Percentiles rank a stretch among this genome's conserved stretches.
Evolutionary conservation across 345 rosid species (phyloP).

Genomic region (Gossypium rotundifolium): DNA sequence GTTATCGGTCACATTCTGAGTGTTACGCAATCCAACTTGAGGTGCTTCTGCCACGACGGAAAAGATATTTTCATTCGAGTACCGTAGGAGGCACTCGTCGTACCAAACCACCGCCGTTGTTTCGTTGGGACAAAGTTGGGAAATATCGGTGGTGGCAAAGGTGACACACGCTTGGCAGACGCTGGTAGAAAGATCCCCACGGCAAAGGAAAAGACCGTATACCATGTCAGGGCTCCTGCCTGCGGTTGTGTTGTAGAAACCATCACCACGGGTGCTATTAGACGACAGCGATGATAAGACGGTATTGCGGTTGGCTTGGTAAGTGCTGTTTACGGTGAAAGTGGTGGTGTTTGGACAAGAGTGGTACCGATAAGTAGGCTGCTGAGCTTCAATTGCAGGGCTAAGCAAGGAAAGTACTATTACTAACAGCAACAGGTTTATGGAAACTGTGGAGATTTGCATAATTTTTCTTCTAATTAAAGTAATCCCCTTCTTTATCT

Average conservation of each 20-base stretch:
- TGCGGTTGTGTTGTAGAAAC: conserved; percentile 21
- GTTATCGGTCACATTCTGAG: background rate
- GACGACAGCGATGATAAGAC: background rate
- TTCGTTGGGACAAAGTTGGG: background rate
- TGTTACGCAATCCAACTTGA: accelerated
- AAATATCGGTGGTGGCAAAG: background rate
- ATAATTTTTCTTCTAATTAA: background rate
- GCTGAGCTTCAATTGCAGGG: background rate
- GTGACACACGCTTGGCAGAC: background rate
- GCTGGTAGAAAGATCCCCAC: background rate
- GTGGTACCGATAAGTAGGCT: background rate
- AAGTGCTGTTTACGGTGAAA: background rate
- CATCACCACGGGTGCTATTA: background rate
- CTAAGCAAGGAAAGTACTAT: background rate
- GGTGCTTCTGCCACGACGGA: background rate
- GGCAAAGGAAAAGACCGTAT: background rate
- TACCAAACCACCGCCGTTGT: background rate
- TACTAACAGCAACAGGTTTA: background rate
- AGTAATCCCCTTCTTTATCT: background rate
- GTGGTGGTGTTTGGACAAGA: background rate
- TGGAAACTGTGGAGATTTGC: background rate
- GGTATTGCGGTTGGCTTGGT: background rate
- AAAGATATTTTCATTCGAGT: background rate
- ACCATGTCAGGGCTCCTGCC: conserved; percentile 9
- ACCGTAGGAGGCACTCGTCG: background rate